Base-by-base conservation (phyloP, 208 protist species). In the Wallacemonas sp. region DNA sequence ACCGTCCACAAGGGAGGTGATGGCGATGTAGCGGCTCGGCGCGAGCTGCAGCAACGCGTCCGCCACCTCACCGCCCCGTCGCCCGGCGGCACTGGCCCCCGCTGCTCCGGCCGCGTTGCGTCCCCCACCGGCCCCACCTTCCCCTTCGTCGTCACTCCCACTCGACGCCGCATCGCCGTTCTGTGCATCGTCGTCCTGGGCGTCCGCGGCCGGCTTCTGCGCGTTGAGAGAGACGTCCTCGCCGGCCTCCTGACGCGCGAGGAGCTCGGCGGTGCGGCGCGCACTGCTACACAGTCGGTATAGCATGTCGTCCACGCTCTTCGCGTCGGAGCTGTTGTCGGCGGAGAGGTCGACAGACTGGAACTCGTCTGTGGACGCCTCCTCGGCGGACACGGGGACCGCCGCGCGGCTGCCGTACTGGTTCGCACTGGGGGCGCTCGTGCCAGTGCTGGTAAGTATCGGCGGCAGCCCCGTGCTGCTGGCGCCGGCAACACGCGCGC, bases 1-100 rank as follows among this genome's bases (percentile, higher is more conserved):
- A 14, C 86, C 87, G 57, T 94, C 86, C 16, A 94, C 88, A 39
- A 94, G 78, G 5, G 91, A 94, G 23, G 86, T 85, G 54, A 96
- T 81, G 26, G 86, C 85, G 29, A 91, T 85, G 73, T 93, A 93
- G 23, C 88, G 82, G 41, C 85, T 86, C 5, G 88, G 87, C 4
- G 82, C 75, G 47, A 85, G 78, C 55, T 79, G 60, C 56, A 76
- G 77, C 24, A 82, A 33, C 16, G 68, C 65, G 4, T 75, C 66
- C 17, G 46, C n/a, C 19, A 55, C 70, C 29, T 84, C 74, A 17
- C 70, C 69, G 4, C 38, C 57, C 6, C 39, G 41, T 11, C 39
- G 41, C 11, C 41, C 56, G 19, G 32, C 26, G 34, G 32, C 52
- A 33, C 24, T 41, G 34, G 65, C 65, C 32, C 55, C 69, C 1